Evolutionary conservation across 2,329 filamentous ascomycete species (phyloP).

Genomic region (Verticillium nubilum): DNA sequence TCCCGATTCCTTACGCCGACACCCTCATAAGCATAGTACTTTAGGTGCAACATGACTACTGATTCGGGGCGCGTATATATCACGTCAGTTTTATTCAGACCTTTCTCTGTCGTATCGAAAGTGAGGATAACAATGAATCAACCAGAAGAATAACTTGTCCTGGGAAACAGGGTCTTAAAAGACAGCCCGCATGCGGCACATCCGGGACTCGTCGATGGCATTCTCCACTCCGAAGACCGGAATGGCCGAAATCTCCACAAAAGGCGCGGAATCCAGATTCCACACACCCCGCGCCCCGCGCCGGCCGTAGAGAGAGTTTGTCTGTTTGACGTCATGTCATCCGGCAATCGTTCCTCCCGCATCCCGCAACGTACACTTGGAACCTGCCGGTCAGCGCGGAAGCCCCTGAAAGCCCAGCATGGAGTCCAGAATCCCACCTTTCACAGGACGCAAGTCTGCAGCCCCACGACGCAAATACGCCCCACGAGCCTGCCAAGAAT

Average conservation of each 20-base stretch:
- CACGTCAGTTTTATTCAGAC: too few relatives aligned
- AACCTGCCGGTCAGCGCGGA: not conserved
- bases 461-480: conserved; percentile 11
- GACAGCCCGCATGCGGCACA: too few relatives aligned
- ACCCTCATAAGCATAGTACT: conserved; percentile 26
- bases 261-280: not conserved
- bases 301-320: too few relatives aligned
- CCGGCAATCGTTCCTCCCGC: not conserved
- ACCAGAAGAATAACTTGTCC: not conserved
- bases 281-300: not conserved
- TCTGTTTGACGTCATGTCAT: not conserved
- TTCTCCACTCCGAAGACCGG: not conserved
- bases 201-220: not conserved
- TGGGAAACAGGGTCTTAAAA: too few relatives aligned
- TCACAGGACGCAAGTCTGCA: not conserved
- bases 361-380: not conserved
- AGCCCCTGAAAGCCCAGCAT: not conserved
- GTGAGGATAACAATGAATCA: not conserved
- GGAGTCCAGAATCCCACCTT: not conserved
- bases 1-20: conserved; percentile 23
- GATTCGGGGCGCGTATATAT: too few relatives aligned
- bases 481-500: conserved; percentile 27
- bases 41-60: conserved; percentile 21
- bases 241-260: not conserved
- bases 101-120: too few relatives aligned